Percentiles rank a stretch among this genome's conserved stretches.
Evolutionary conservation across 1,284 basidiomycete genomes (phyloP).

Genomic region (Erythrobasidium hasegawianum): DNA sequence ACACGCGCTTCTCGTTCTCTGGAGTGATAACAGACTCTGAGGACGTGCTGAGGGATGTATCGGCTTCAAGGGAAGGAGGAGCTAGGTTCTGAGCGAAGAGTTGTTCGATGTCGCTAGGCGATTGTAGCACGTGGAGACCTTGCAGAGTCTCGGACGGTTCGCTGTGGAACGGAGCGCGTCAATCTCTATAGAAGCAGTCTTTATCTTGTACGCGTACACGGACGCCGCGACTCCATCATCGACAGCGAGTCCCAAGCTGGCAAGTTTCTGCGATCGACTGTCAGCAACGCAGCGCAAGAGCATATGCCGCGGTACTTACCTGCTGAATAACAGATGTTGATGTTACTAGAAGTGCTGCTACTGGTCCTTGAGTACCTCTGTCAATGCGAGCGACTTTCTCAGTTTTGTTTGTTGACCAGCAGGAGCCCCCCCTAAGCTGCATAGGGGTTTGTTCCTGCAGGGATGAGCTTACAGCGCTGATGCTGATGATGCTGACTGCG

Average conservation of each 20-base stretch:
- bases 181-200: neutral
- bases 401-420: neutral
- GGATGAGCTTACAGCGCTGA: neutral
- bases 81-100: constrained; percentile 4
- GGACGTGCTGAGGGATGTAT: neutral
- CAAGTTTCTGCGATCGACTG: neutral
- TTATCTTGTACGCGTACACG: neutral
- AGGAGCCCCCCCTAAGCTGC: neutral
- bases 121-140: neutral
- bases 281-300: neutral
- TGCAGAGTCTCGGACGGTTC: neutral
- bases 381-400: too few relatives aligned
- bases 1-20: constrained; percentile 13
- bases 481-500: neutral
- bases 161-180: neutral
- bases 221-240: neutral
- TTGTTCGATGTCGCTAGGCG: constrained; percentile 3
- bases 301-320: neutral
- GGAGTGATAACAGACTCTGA: neutral
- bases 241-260: neutral
- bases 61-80: neutral
- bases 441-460: neutral
- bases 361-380: neutral
- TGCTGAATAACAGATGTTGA: neutral
- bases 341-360: neutral